A percentile compares a stretch with the other conserved stretches of the same genome.
Evolutionary conservation across 371 early-diverging fungal species (phyloP).

Genomic region (Mucor piriformis): DNA sequence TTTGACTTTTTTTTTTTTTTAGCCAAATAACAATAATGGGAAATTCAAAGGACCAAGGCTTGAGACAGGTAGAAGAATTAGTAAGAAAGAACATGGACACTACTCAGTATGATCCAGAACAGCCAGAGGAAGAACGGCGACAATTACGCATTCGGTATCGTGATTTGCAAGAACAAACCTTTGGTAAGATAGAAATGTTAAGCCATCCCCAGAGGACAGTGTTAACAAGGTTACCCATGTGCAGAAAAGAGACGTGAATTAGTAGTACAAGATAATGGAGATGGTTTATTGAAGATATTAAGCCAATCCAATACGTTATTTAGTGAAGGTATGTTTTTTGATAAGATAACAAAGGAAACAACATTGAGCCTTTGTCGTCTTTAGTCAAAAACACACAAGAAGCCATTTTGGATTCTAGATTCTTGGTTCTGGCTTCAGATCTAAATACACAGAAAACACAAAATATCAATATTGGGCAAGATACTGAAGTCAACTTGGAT

Average conservation of each 20-base stretch:
- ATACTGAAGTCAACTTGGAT: conserved; percentile 69
- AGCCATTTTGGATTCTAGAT: conserved; percentile 84
- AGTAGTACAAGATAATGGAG: conserved; percentile 42
- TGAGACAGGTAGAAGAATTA: conserved; percentile 15
- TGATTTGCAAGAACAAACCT: conserved; percentile 48
- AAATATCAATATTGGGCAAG: conserved; percentile 69
- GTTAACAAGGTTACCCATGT: not conserved
- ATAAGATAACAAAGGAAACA: not conserved
- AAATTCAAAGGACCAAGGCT: conserved; percentile 12
- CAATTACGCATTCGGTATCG: conserved; percentile 53
- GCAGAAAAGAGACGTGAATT: conserved; percentile 56
- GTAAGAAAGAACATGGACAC: conserved; percentile 28
- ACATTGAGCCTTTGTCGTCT: not conserved
- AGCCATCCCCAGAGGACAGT: not conserved
- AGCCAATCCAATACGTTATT: conserved; percentile 61
- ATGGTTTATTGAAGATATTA: conserved; percentile 23
- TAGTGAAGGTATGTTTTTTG: conserved; percentile 42
- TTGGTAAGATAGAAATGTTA: conserved; percentile 35
- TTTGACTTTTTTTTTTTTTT: too few relatives aligned
- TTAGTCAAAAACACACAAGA: conserved; percentile 79
- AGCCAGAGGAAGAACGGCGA: conserved; percentile 56
- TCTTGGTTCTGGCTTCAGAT: conserved; percentile 75
- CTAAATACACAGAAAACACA: conserved; percentile 78
- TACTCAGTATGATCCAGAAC: conserved; percentile 42
- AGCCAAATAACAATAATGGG: conserved; percentile 4